Base-by-base conservation (phyloP, 768 basidiomycete genomes). In the Calocera cornea region DNA sequence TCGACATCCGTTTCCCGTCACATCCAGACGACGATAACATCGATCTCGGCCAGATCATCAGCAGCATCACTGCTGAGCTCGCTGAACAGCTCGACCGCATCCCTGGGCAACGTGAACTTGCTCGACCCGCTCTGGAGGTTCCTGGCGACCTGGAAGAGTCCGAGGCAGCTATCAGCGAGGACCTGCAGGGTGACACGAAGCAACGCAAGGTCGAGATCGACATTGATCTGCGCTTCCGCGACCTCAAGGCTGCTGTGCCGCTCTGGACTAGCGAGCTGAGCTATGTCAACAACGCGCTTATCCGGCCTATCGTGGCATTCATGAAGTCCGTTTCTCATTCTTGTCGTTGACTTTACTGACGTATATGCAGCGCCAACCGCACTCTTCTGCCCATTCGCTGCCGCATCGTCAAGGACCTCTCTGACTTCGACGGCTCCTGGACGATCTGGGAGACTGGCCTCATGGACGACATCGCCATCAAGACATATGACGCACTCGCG, bases 401-500 rank as follows among this genome's bases (percentile, higher is more conserved):
- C 75, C 84, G 87, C 66, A 87, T 97, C 2, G 85, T 89, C 40
- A 89, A 93, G 74, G 85, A 90, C 68, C 77, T 95, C 68, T 79
- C 77, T 66, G 92, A 97, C 69, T 99, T 97, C 74, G 92, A 98
- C 76, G 97, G 97, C 2, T 85, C 92, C 24, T 98, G 94, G 95
- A 98, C 92, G 66, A 87, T 93, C 83, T 95, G 93, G 88, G 92
- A 95, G 80, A 91, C 92, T 75, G 95, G 95, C 24, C 82, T 99
- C 64, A 89, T 95, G 82, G 89, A 93, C 70, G 89, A 88, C 68
- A 89, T 97, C 60, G 89, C 93, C 0, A 78, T 87, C 71, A 92
- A 91, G 86, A 87, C 86, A 22, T 94, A 97, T 75, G 90, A 92
- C 64, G 95, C 97, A 11, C 82, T 99, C 67, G 95, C 95, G 11